Evolutionary conservation across 139 green algal genomes (phyloP), one percentile per base, ranked within the genome.

Genomic region (Tetradesmus lagerheimii): DNA sequence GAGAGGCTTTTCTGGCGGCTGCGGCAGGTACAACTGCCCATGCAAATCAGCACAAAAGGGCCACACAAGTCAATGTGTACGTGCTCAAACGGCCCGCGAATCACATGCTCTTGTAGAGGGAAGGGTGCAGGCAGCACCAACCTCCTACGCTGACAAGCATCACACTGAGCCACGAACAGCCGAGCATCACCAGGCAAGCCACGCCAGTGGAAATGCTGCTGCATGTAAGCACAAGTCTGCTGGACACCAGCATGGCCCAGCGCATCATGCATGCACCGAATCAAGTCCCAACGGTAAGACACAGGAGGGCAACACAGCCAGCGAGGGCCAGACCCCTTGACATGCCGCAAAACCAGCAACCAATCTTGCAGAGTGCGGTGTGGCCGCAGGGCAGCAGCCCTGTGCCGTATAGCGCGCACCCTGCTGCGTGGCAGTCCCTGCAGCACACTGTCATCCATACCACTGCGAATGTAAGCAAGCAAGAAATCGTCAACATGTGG

Each of bases 171-270:
- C n/a, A n/a, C n/a, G n/a, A n/a, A n/a, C n/a, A n/a, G n/a, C n/a
- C n/a, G n/a, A n/a, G n/a, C n/a, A n/a, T n/a, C n/a, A n/a, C n/a
- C n/a, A n/a, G n/a, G n/a, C n/a, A n/a, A n/a, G n/a, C n/a, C n/a
- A n/a, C n/a, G n/a, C n/a, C n/a, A n/a, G n/a, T n/a, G n/a, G n/a
- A 47, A 81, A 89, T 84, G 38, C 66, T 91, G 80, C 35, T 84
- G 80, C 38, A 89, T 50, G 31, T 78, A 80, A 20, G 66, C 37
- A 16, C 53, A 35, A 2, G 66, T 84, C 80, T 91, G 88, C 12
- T 80, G 27, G 0, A 91, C 88, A 41, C 88, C 88, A 38, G 80
- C 88, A 85, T 91, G 80, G 0, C 64, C 88, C 14, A 91, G 6
- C 43, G 62, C 39, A 88, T 91, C 80, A 91, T 91, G 88, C 47